These are phyloP conservation scores for Apostasia ramifera DNA, from an alignment of 106 monocot genomes.

Conservation along the genomic window DNA sequence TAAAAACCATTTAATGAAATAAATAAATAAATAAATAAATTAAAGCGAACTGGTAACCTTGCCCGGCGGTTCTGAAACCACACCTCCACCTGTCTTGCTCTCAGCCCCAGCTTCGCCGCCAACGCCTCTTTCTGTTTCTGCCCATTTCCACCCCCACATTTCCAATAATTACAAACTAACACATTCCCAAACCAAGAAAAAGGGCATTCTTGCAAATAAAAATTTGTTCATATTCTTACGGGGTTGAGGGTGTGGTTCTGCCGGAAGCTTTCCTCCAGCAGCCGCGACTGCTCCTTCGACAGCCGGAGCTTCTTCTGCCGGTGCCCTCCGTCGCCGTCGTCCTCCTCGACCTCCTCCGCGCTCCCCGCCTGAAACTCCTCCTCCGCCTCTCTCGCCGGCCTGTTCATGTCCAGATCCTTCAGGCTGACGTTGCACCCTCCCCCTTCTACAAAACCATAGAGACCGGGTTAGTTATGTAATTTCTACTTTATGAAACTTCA, in stretches of 20 bases:
- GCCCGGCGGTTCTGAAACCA: slow-evolving; percentile 98
- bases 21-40: too few relatives aligned
- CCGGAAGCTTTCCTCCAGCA: slow-evolving; percentile 87
- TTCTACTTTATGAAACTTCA: not conserved
- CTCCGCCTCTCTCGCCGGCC: slow-evolving; percentile 40
- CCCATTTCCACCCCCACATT: not conserved
- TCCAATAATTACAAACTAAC: too few relatives aligned
- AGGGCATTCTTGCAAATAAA: not conserved
- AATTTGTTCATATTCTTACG: slow-evolving; percentile 19
- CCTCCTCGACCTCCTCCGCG: slow-evolving; percentile 45
- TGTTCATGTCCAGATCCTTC: slow-evolving; percentile 82
- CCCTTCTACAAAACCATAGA: slow-evolving; percentile 12
- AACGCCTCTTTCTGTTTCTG: slow-evolving; percentile 93
- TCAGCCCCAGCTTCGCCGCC: slow-evolving; percentile 64
- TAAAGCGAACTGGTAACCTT: slow-evolving; percentile 31
- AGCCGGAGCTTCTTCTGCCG: slow-evolving; percentile 81
- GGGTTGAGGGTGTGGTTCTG: slow-evolving; percentile 82
- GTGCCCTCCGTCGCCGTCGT: slow-evolving; percentile 13
- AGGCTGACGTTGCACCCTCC: slow-evolving; percentile 27
- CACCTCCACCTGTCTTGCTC: slow-evolving; percentile 90
- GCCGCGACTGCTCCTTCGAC: slow-evolving; percentile 75
- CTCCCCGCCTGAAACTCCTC: slow-evolving; percentile 43
- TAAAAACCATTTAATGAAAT: not conserved
- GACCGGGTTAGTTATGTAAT: not conserved
- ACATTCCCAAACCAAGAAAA: not conserved